These are phyloP conservation scores for Phytophthora tubulina DNA, from an alignment of 352 stramenopile genomes.

Conservation along the genomic window DNA sequence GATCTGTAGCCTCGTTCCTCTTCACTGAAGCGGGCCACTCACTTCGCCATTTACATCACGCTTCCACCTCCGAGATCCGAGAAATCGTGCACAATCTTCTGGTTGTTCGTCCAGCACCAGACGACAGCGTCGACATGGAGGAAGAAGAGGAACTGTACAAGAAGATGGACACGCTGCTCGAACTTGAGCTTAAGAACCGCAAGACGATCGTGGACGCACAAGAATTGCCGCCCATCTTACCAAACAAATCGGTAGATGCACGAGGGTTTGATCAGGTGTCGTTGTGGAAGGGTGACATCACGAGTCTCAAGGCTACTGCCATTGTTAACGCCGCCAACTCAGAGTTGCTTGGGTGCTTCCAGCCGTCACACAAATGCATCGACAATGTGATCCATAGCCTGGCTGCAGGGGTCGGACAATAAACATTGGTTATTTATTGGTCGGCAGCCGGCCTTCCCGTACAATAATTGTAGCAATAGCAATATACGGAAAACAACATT, in stretches of 20 bases:
- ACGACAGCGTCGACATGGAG: not conserved
- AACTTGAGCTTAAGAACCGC: conserved; percentile 36
- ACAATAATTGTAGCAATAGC: no score
- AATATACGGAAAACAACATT: no score
- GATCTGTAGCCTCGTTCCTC: conserved; percentile 40
- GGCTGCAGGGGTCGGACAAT: no score
- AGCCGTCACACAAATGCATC: conserved; percentile 75
- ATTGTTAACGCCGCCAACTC: conserved; percentile 29
- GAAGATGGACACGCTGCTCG: conserved; percentile 39
- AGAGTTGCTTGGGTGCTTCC: conserved; percentile 71
- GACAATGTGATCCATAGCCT: conserved; percentile 82
- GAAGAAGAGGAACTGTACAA: conserved; percentile 54
- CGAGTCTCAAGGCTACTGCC: conserved; percentile 53
- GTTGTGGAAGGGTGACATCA: conserved; percentile 80
- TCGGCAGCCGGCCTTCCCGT: no score
- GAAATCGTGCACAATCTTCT: conserved; percentile 55
- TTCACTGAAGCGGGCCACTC: conserved; percentile 51
- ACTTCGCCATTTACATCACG: conserved; percentile 47
- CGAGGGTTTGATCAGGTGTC: conserved; percentile 46
- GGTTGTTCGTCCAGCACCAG: conserved; percentile 43
- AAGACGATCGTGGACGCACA: conserved; percentile 35
- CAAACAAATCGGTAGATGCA: not conserved
- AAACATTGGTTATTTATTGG: no score
- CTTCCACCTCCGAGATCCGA: conserved; percentile 44
- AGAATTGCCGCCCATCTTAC: conserved; percentile 21